phyloP scores from a whole-genome alignment of 202 grass and related monocot genomes.

The Panicum virgatum region DNA sequence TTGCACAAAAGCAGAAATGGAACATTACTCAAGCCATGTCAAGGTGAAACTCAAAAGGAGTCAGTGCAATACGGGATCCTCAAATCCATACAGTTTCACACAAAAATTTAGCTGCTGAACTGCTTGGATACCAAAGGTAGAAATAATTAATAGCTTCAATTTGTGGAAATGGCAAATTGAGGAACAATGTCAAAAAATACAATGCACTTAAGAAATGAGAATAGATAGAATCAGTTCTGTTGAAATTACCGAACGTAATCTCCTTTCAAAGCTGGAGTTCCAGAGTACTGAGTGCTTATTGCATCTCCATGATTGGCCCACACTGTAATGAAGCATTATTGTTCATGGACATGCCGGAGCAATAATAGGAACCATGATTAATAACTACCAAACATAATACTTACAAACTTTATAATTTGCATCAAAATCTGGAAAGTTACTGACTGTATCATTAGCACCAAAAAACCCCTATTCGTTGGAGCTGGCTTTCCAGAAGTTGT shows the following conservation, averaged over 20 bases:
- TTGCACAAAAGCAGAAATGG: neutral
- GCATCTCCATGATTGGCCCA: slow-evolving; percentile 99
- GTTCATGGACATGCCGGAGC: neutral
- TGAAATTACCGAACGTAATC: slow-evolving; percentile 86
- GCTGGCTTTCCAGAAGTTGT: slow-evolving; percentile 84
- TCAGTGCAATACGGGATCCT: neutral
- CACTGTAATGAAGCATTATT: slow-evolving; percentile 55
- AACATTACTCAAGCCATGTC: neutral
- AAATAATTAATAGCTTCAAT: slow-evolving; percentile 13
- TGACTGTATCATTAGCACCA: slow-evolving; percentile 54
- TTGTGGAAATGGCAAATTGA: too few relatives aligned
- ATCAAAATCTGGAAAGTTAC: slow-evolving; percentile 69
- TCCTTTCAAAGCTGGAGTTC: slow-evolving; percentile 97
- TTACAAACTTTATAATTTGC: slow-evolving; percentile 88
- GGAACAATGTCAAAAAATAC: too few relatives aligned
- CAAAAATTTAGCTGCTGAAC: neutral
- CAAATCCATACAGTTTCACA: neutral
- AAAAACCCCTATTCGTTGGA: slow-evolving; percentile 65
- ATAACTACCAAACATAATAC: slow-evolving; percentile 35
- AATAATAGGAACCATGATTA: slow-evolving; percentile 18
- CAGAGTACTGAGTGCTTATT: slow-evolving; percentile 97
- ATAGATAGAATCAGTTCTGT: neutral
- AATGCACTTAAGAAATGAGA: neutral
- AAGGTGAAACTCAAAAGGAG: neutral
- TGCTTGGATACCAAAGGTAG: neutral